phyloP scores from a whole-genome alignment of 1,284 basidiomycete genomes.

The Heliocybe sulcata region DNA sequence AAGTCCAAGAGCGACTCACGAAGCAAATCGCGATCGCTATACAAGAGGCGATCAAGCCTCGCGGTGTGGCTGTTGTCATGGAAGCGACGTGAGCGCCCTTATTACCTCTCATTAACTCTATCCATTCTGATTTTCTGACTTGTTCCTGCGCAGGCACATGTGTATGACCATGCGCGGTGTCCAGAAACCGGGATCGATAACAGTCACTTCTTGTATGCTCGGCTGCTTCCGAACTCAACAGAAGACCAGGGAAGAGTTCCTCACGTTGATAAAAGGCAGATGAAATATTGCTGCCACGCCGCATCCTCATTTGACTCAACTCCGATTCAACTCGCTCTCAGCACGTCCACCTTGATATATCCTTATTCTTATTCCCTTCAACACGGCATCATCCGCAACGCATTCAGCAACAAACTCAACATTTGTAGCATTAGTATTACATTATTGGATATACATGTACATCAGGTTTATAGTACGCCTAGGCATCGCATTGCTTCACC shows the following conservation, averaged over 20 bases:
- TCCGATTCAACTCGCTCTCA: slow-evolving; percentile 13
- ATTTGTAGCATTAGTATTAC: slow-evolving; percentile 1
- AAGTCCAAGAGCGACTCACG: slow-evolving; percentile 97
- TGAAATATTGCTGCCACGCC: neutral
- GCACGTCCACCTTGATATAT: slow-evolving; percentile 13
- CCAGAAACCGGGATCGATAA: slow-evolving; percentile 95
- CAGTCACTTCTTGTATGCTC: slow-evolving; percentile 98
- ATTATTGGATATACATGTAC: slow-evolving; percentile 1
- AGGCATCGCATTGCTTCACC: slow-evolving; percentile 13
- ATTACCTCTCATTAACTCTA: slow-evolving; percentile 4
- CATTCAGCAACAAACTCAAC: slow-evolving; percentile 10
- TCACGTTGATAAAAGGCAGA: slow-evolving; percentile 64
- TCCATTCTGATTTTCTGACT: slow-evolving; percentile 2
- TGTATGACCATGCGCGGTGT: slow-evolving; percentile 99
- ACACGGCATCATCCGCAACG: slow-evolving; percentile 8
- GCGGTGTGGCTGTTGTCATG: slow-evolving; percentile 99
- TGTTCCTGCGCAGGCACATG: slow-evolving; percentile 64
- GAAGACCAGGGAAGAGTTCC: slow-evolving; percentile 95
- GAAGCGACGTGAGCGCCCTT: slow-evolving; percentile 94
- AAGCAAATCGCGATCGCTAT: slow-evolving; percentile 97
- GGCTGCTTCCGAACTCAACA: slow-evolving; percentile 96
- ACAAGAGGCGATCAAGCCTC: slow-evolving; percentile 94
- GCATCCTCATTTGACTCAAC: neutral
- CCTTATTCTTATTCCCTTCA: slow-evolving; percentile 7
- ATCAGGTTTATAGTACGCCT: slow-evolving; percentile 7